Evolutionary conservation across 768 basidiomycete species (phyloP).

Genomic region (Asterophora parasitica): DNA sequence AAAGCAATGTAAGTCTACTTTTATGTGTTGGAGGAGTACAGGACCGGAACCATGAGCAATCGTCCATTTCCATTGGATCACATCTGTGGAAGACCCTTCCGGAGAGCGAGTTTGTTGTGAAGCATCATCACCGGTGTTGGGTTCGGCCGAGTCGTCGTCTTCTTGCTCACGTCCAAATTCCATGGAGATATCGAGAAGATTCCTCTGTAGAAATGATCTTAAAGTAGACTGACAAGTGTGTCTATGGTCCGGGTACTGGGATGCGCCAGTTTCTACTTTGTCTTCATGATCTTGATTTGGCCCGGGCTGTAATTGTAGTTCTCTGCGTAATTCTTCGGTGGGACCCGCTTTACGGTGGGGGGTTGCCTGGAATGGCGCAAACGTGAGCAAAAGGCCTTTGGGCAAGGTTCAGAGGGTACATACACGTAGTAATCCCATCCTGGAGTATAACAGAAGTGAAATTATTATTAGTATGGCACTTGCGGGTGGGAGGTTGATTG

Average conservation of each 20-base stretch:
- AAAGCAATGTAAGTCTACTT: conserved; percentile 30
- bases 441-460: conserved; percentile 21
- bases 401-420: conserved; percentile 25
- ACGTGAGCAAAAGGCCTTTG: conserved; percentile 8
- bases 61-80: not conserved
- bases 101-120: no score
- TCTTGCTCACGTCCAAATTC: no score
- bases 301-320: conserved; percentile 83
- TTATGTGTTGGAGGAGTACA: conserved; percentile 40
- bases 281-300: conserved; percentile 78
- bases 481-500: not conserved
- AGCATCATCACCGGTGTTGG: no score
- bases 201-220: no score
- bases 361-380: conserved; percentile 42
- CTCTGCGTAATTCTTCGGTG: conserved; percentile 87
- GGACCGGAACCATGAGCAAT: conserved; percentile 27
- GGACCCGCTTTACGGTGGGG: conserved; percentile 58
- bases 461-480: conserved; percentile 12
- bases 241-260: no score
- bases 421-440: conserved; percentile 94
- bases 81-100: no score
- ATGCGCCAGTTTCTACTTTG: conserved; percentile 61
- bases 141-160: no score
- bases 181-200: no score
- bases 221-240: no score